Percentiles rank a stretch among this genome's conserved stretches.
phyloP scores from a whole-genome alignment of 768 basidiomycete genomes.

The Amanita rubescens region DNA sequence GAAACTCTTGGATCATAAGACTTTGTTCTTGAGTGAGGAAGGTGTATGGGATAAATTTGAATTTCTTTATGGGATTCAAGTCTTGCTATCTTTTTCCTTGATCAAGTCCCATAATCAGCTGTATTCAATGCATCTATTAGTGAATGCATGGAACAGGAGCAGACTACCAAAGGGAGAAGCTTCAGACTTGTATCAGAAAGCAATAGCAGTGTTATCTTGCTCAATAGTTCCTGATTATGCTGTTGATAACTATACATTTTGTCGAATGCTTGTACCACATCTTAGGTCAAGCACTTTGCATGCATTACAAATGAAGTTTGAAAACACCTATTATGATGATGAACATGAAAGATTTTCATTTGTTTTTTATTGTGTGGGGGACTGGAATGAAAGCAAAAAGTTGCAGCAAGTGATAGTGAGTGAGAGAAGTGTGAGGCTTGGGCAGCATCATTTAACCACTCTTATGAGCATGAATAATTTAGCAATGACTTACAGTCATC shows the following conservation, averaged over 20 bases:
- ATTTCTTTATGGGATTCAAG: too few species aligned
- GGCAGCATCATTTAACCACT: neutral
- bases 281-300: neutral
- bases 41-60: too few species aligned
- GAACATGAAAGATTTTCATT: neutral
- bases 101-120: neutral
- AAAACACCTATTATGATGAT: neutral
- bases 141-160: conserved; percentile 5
- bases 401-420: neutral
- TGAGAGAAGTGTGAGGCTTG: neutral
- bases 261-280: conserved; percentile 1
- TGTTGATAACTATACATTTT: neutral
- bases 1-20: too few species aligned
- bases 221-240: neutral
- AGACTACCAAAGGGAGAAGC: neutral
- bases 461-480: neutral
- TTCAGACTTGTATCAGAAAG: neutral
- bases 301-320: neutral
- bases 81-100: too few species aligned
- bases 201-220: neutral
- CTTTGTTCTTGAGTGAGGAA: too few species aligned
- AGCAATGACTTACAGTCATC: neutral
- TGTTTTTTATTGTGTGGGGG: neutral
- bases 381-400: neutral
- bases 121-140: conserved; percentile 10